Evolutionary conservation across 2,329 filamentous ascomycete species (phyloP).

Genomic region (Ophiostoma himal-ulmi): DNA sequence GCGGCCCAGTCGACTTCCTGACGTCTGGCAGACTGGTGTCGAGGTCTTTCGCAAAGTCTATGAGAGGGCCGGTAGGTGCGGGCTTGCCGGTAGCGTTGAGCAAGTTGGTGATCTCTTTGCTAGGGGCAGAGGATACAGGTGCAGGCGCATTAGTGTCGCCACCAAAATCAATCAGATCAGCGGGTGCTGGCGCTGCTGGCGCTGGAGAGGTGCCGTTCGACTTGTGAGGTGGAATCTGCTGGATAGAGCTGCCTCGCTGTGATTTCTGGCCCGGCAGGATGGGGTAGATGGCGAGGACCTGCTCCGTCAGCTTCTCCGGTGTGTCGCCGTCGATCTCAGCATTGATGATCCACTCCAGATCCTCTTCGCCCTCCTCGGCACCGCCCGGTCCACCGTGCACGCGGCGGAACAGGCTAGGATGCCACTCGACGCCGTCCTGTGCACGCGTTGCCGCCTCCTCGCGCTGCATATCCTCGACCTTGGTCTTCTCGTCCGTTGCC

Average conservation of each 20-base stretch:
- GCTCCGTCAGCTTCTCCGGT: conserved; percentile 65
- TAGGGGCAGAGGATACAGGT: conserved; percentile 19
- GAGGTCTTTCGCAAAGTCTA: conserved; percentile 54
- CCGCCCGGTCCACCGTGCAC: conserved; percentile 66
- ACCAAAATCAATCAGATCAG: conserved; percentile 54
- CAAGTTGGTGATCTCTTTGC: conserved; percentile 39
- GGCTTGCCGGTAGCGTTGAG: conserved; percentile 45
- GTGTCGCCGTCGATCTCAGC: conserved; percentile 63
- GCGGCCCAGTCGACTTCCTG: neutral
- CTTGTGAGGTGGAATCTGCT: conserved; percentile 38
- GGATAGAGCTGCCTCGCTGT: conserved; percentile 50
- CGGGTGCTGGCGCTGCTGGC: conserved; percentile 21
- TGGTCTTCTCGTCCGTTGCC: conserved; percentile 93
- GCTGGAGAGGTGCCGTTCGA: conserved; percentile 19
- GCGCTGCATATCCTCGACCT: conserved; percentile 86
- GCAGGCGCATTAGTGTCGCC: conserved; percentile 34
- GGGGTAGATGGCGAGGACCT: conserved; percentile 80
- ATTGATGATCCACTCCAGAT: conserved; percentile 91
- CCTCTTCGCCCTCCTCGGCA: conserved; percentile 74
- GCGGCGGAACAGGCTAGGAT: conserved; percentile 73
- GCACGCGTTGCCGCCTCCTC: conserved; percentile 76
- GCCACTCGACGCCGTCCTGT: conserved; percentile 79
- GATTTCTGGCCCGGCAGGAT: conserved; percentile 71
- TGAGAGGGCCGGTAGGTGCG: conserved; percentile 43
- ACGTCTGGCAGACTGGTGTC: conserved; percentile 3